Base-by-base conservation (phyloP, 352 stramenopile species). In the Globisporangium spiculum region DNA sequence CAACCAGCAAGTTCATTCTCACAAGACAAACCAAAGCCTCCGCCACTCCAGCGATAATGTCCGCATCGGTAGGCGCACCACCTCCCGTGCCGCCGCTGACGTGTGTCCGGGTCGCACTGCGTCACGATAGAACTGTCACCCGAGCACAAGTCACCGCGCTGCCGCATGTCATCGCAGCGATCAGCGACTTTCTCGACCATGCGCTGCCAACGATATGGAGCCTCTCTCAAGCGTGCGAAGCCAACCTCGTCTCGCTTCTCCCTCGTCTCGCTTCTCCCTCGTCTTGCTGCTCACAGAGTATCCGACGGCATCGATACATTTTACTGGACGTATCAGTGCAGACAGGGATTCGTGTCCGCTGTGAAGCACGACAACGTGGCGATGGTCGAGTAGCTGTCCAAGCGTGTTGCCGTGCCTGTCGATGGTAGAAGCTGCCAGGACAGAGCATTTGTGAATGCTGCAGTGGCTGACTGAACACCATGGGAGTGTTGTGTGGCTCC, bases 371-470 rank as follows among this genome's bases (percentile, higher is more conserved):
- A 65, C 60, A 57, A 58, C 44, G 7, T 65, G 18, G 7, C 4
- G 16, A 66, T 58, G 60, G 26, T 58, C 20, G 60, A 30, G 27
- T 50, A 8, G 60, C 20, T 65, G 60, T 24, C 27, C 60, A 16
- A 10, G 1, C 0, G 44, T 50, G 46, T 14, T 56, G 44, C 46
- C 46, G 10, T 66, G 50, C 10, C 10, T 24, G 1, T 8, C 60
- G 20, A 59, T 66, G 60, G 5, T 57, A 3, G 32, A 57, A 34
- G 30, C 60, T 2, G 20, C 46, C 0, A 24, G 16, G 30, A 3
- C 18, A 3, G 60, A 30, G 18, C 50, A 66, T 30, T 4, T 66
- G 1, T 46, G n/a, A 0, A 14, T 66, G 20, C 27, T 66, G 20
- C 0, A 38, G 61, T 67, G 61, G 50, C 61, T 67, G n/a, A 18